Conservation (phyloP, 2,329 filamentous ascomycete species). For the Zasmidium angulare region DNA sequence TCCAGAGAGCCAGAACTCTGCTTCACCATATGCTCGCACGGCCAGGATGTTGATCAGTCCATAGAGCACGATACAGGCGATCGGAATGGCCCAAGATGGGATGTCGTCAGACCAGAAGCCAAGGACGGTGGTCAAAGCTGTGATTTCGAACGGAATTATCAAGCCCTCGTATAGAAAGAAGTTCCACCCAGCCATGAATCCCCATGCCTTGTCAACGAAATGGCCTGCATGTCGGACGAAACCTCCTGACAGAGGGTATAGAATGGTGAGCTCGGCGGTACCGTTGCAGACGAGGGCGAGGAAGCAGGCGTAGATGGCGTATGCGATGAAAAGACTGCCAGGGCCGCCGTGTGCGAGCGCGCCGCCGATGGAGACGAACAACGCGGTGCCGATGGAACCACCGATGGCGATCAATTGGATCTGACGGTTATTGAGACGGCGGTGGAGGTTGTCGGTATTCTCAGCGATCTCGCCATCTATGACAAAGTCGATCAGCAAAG, state of each 20-base stretch:
- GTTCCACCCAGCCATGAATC: constrained; percentile 53
- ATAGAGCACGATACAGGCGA: constrained; percentile 38
- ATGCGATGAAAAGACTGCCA: constrained; percentile 22
- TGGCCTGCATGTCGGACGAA: constrained; percentile 65
- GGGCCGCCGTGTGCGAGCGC: constrained; percentile 50
- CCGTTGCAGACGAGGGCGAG: constrained; percentile 64
- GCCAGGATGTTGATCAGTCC: constrained; percentile 42
- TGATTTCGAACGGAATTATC: constrained; percentile 55
- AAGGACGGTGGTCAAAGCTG: constrained; percentile 44
- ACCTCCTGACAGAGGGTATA: constrained; percentile 30
- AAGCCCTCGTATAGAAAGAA: constrained; percentile 54
- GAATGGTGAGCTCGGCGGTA: constrained; percentile 59
- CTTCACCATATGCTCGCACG: constrained; percentile 47
- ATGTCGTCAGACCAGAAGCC: constrained; percentile 48
- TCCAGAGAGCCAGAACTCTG: constrained; percentile 55
- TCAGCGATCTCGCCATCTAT: constrained; percentile 29
- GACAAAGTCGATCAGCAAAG: too few relatives aligned
- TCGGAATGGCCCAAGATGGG: constrained; percentile 42
- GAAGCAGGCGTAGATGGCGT: constrained; percentile 45
- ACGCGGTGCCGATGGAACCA: constrained; percentile 23
- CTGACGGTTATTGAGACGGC: constrained; percentile 52
- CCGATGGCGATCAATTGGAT: constrained; percentile 32
- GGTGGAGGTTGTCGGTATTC: constrained; percentile 43
- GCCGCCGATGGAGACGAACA: constrained; percentile 52
- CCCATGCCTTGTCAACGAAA: constrained; percentile 66